Evolutionary conservation across 2,329 filamentous ascomycete genomes (phyloP), one percentile per base, ranked within the genome.

Genomic region (Chalara sp.): DNA sequence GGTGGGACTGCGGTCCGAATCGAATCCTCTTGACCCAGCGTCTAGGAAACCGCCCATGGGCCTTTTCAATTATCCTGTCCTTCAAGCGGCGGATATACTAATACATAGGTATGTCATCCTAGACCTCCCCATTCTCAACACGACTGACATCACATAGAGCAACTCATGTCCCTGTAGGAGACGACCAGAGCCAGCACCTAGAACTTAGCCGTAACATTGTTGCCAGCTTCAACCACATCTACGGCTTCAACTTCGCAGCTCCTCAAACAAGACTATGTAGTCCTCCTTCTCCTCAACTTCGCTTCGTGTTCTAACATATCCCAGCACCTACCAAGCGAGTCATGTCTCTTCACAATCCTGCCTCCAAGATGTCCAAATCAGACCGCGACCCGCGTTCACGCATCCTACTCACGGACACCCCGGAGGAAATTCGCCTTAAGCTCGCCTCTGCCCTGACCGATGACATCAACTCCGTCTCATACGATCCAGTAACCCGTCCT

Each of bases 131-230:
- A 1, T 48, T 39, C 32, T 10, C 8, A 10, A 45, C 35, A 37
- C 8, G 52, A 44, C 50, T 57, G 47, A 56, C 7, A n/a, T 5
- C 31, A 13, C 30, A 51, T 60, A 86, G 86, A 59, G 87, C 92
- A 54, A 96, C 92, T 1, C 89, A 96, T 70, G 92, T 99, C 29
- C 93, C 93, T 8, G 92, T 99, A 2, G 93, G 93, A n/a, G 87
- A 95, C 59, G 93, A 99, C 67, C 93, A 99, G 69, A 76, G 76
- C 50, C 93, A 99, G 62, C 93, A 99, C 69, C 80, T 99, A 28
- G 93, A 99, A 66, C 95, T 97, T 65, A 83, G 91, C 1, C 80
- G 93, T 48, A 85, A 95, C 65, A 86, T 90, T 56, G 93, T 86
- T 6, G 85, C 81, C 53, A 87, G 87, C 64, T 97, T 99, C 72